Evolutionary conservation across 177 flowering plant genomes (phyloP), one percentile per base, ranked within the genome.

Genomic region (Tripterygium wilfordii): DNA sequence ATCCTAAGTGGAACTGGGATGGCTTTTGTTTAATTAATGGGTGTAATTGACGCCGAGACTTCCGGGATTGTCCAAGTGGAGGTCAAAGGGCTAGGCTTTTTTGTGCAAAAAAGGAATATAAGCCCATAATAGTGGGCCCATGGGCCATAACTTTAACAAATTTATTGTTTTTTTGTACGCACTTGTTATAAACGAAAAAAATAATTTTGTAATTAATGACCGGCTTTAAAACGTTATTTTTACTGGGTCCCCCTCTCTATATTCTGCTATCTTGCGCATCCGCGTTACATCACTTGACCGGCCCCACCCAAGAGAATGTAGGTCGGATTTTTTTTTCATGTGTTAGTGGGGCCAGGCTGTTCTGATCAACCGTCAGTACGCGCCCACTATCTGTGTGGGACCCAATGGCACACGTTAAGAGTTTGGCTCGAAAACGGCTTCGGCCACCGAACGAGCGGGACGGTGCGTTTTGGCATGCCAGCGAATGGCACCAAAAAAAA

Each of bases 51-150:
- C 51, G 66, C 70, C 70, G 66, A 24, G 52, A 57, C 45, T 61
- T 61, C 14, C 63, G 70, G 47, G 44, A 28, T 14, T 14, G 1
- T 42, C 53, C 48, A 37, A 19, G 39, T 52, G 42, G 48, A 61
- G 46, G 70, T 61, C 63, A 57, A 58, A n/a, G 56, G 23, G 23
- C 62, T 65, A 60, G 70, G 62, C n/a, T n/a, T n/a, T n/a, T n/a
- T n/a, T n/a, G n/a, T n/a, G n/a, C n/a, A n/a, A n/a, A n/a, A n/a
- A n/a, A n/a, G n/a, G n/a, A n/a, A n/a, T n/a, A n/a, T n/a, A n/a
- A n/a, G n/a, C n/a, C n/a, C n/a, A n/a, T n/a, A n/a, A n/a, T n/a
- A 31, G 49, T 17, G 54, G 36, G 32, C 33, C 49, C 15, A 28
- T 8, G 36, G 14, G 36, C 18, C 29, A 15, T 13, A 42, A 47